Percentiles rank a stretch among this genome's conserved stretches.
These are phyloP conservation scores for Aspergillus sp. DNA, from an alignment of 2,329 filamentous ascomycete genomes.

Conservation along the genomic window DNA sequence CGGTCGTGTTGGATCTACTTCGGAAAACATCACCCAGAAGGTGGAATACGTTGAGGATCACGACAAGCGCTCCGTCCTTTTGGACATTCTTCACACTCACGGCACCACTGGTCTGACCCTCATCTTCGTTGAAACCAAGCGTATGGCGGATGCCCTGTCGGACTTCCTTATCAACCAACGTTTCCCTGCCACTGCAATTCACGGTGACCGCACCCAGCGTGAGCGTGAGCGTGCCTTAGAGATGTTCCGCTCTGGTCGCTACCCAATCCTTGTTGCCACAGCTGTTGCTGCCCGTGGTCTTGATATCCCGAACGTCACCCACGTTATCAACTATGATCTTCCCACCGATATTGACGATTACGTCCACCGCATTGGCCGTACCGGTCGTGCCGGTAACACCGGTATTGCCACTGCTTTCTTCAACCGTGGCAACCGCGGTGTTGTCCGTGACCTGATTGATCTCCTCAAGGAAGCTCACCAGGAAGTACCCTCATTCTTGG, in stretches of 20 bases:
- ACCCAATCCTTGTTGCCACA: conserved; percentile 94
- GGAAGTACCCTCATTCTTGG: conserved; percentile 88
- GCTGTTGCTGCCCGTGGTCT: conserved; percentile 89
- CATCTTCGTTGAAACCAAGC: conserved; percentile 99
- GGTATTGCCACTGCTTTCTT: conserved; percentile 98
- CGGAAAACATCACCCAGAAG: conserved; percentile 99
- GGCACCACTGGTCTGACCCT: conserved; percentile 78
- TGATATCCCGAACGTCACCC: conserved; percentile 94
- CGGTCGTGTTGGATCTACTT: conserved; percentile 96
- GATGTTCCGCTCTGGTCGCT: conserved; percentile 94
- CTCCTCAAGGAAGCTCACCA: conserved; percentile 98
- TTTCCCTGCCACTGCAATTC: conserved; percentile 97
- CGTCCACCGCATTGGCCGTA: conserved; percentile 99
- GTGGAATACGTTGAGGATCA: conserved; percentile 95
- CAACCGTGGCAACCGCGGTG: conserved; percentile 98
- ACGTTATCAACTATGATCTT: conserved; percentile 99
- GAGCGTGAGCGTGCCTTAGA: conserved; percentile 97
- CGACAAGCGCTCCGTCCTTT: conserved; percentile 96
- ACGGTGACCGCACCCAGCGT: conserved; percentile 96
- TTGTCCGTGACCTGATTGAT: conserved; percentile 95
- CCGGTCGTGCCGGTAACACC: conserved; percentile 97
- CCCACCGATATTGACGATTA: conserved; percentile 99
- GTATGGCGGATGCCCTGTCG: conserved; percentile 96
- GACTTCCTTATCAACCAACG: conserved; percentile 98
- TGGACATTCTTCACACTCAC: conserved; percentile 96